Conservation (phyloP, 331 rosid genomes). For the Arachis monticola region DNA sequence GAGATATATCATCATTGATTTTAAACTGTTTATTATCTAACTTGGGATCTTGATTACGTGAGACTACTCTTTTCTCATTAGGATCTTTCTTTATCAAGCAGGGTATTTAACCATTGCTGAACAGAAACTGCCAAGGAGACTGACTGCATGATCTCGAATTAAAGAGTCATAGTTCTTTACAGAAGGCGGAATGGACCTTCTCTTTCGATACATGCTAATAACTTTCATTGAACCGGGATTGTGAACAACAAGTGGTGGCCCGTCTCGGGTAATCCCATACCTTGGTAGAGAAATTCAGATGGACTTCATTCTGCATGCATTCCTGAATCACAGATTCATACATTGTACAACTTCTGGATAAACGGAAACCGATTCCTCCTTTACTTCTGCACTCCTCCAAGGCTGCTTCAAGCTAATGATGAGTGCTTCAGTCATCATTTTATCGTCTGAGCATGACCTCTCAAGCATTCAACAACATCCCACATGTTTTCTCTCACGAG, state of each 20-base stretch:
- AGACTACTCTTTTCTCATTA: conserved; percentile 30
- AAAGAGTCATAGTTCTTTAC: conserved; percentile 74
- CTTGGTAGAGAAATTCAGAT: too few relatives aligned
- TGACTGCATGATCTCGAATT: conserved; percentile 77
- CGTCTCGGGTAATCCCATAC: too few relatives aligned
- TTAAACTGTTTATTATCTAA: conserved; percentile 28
- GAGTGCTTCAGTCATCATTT: conserved; percentile 76
- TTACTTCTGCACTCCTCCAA: conserved; percentile 66
- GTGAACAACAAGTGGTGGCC: conserved; percentile 49
- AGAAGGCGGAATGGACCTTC: conserved; percentile 59
- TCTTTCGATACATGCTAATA: conserved; percentile 51
- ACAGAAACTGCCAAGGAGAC: conserved; percentile 75
- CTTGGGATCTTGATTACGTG: conserved; percentile 27
- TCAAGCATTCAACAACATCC: conserved; percentile 73
- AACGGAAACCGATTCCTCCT: conserved; percentile 52
- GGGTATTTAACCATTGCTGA: conserved; percentile 43
- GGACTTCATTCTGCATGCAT: conserved; percentile 63
- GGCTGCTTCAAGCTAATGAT: conserved; percentile 77
- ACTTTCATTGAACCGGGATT: conserved; percentile 88
- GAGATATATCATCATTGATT: conserved; percentile 30
- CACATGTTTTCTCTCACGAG: conserved; percentile 68
- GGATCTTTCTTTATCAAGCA: conserved; percentile 47
- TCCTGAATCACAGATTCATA: conserved; percentile 78
- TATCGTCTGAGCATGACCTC: conserved; percentile 58
- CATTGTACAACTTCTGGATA: conserved; percentile 60